Percentiles rank a stretch among this genome's conserved stretches.
Conservation (phyloP, 768 basidiomycete species). For the Filobasidium floriforme region DNA sequence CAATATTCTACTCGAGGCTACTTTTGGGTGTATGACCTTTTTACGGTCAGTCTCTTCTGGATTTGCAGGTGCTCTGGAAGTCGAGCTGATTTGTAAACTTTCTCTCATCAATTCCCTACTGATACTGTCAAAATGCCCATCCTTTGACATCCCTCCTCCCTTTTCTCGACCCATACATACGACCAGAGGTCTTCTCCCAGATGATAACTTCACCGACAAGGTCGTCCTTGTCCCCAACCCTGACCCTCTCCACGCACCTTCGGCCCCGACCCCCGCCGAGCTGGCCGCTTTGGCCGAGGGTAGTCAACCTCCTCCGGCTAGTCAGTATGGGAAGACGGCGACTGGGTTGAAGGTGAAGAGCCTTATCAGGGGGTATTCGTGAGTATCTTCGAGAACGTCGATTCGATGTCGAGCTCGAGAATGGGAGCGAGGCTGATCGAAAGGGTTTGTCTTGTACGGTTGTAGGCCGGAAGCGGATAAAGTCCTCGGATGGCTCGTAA, state of each 20-base stretch:
- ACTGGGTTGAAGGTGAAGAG: conserved; percentile 23
- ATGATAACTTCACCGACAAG: conserved; percentile 21
- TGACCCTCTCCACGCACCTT: not conserved
- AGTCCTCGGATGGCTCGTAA: conserved; percentile 22
- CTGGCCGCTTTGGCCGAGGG: too few relatives aligned
- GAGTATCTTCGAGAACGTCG: not conserved
- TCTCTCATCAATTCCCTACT: too few relatives aligned
- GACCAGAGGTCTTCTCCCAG: conserved; percentile 19
- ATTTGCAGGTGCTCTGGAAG: too few relatives aligned
- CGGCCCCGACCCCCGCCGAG: not conserved
- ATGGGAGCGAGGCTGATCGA: not conserved
- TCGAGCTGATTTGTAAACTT: too few relatives aligned
- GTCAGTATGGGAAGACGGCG: not conserved
- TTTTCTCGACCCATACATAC: not conserved
- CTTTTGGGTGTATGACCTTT: conserved; percentile 24
- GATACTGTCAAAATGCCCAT: too few relatives aligned
- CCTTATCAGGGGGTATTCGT: conserved; percentile 24
- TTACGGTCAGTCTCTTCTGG: conserved; percentile 12
- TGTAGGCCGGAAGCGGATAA: conserved; percentile 25
- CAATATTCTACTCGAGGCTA: conserved; percentile 24
- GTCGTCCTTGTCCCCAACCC: not conserved
- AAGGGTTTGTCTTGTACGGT: not conserved
- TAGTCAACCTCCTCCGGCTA: not conserved
- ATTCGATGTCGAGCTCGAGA: not conserved
- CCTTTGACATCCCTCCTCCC: not conserved